Percentiles rank a stretch among this genome's conserved stretches.
phyloP scores from a whole-genome alignment of 2,329 filamentous ascomycete species.

The Chalara sp. region DNA sequence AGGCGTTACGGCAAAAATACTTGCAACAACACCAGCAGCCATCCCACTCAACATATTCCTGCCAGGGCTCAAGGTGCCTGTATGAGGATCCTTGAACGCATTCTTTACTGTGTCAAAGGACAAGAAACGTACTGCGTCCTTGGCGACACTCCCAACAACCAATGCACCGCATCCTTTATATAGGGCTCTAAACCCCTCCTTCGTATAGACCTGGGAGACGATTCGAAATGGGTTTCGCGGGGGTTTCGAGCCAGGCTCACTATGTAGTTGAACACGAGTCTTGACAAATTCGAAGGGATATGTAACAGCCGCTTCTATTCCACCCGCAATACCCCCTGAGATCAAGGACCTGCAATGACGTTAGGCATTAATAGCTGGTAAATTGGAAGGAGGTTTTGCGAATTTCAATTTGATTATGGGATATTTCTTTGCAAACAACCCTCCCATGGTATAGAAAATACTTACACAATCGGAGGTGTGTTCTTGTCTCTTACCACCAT shows the following conservation, averaged over 20 bases:
- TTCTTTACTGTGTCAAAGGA: slow-evolving; percentile 61
- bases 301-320: slow-evolving; percentile 9
- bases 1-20: slow-evolving; percentile 58
- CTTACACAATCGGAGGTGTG: slow-evolving; percentile 10
- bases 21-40: slow-evolving; percentile 54
- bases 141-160: slow-evolving; percentile 36
- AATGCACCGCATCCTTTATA: slow-evolving; percentile 20
- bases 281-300: slow-evolving; percentile 66
- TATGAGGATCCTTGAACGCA: slow-evolving; percentile 42
- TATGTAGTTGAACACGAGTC: slow-evolving; percentile 51
- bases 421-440: too few relatives aligned
- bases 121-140: slow-evolving; percentile 60
- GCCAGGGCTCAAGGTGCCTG: slow-evolving; percentile 47
- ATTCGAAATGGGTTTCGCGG: slow-evolving; percentile 52
- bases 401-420: too few relatives aligned
- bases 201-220: slow-evolving; percentile 44
- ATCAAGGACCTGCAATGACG: slow-evolving; percentile 10
- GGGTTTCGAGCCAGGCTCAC: slow-evolving; percentile 30
- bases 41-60: slow-evolving; percentile 58
- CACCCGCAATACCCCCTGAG: slow-evolving; percentile 20
- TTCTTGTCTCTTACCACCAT: background rate
- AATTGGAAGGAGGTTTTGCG: too few relatives aligned
- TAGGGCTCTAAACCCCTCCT: slow-evolving; percentile 51
- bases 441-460: too few relatives aligned
- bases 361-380: too few relatives aligned